Evolutionary conservation across 176 grass and related monocot species (phyloP).

Genomic region (Eleusine coracana): DNA sequence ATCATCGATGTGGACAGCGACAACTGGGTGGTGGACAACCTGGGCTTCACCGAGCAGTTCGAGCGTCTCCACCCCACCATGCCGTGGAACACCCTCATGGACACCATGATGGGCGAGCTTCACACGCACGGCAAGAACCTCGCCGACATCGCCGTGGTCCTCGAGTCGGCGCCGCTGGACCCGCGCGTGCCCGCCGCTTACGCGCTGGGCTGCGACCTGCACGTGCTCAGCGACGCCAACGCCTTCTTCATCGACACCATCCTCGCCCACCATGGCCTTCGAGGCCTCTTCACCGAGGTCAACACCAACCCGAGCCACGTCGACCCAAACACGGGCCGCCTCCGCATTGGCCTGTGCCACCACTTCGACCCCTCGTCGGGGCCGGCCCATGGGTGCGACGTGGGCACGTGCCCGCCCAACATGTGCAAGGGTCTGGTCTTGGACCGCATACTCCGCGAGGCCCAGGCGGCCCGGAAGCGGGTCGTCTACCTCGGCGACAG

Average conservation of each 20-base stretch:
- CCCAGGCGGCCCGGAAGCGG: constrained; percentile 39
- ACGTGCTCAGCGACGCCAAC: constrained; percentile 89
- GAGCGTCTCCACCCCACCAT: constrained; percentile 85
- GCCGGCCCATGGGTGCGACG: constrained; percentile 61
- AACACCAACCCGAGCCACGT: constrained; percentile 79
- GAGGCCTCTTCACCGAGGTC: constrained; percentile 72
- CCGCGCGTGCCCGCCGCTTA: constrained; percentile 50
- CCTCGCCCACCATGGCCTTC: constrained; percentile 76
- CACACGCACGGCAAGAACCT: constrained; percentile 50
- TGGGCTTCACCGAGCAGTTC: constrained; percentile 67
- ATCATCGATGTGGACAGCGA: constrained; percentile 96
- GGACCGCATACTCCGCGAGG: constrained; percentile 48
- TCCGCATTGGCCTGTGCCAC: constrained; percentile 70
- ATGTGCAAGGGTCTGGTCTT: constrained; percentile 88
- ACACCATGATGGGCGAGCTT: constrained; percentile 70
- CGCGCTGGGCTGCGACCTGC: constrained; percentile 76
- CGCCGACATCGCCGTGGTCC: constrained; percentile 51
- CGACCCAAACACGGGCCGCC: constrained; percentile 63
- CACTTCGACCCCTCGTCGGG: constrained; percentile 44
- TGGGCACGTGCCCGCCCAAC: constrained; percentile 79
- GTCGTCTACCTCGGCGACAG: constrained; percentile 88
- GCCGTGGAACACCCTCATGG: constrained; percentile 90
- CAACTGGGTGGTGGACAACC: constrained; percentile 70
- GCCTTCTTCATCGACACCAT: constrained; percentile 84
- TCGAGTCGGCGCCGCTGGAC: constrained; percentile 52